Evolutionary conservation across 1,139 yeast species (phyloP), one percentile per base, ranked within the genome.

Genomic region (Diutina sp.): DNA sequence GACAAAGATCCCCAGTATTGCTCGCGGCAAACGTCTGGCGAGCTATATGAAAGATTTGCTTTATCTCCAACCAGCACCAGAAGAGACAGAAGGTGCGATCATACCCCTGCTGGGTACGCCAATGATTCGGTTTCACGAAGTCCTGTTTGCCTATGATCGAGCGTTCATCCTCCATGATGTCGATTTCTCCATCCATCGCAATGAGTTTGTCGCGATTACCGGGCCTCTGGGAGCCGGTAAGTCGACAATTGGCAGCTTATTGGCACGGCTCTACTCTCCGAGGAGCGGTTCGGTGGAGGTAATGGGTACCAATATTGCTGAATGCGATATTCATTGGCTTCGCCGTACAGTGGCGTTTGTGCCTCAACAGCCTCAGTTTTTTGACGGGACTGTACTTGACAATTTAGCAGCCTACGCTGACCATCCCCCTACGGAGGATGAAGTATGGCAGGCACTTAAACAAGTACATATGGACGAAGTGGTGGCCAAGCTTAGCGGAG

Each of bases 161-260:
- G 25, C 32, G 14, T 38, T 50, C 14, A 56, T 46, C 11, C 7
- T 84, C 47, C 67, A 68, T 1, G 64, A 73, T 25, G 60, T 83
- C 2, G 66, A 67, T 12, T 72, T 87, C 54, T 57, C 59, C 0
- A 65, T 89, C 1, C 57, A 64, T 1, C 67, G 70, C 16, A 78
- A 80, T 44, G 79, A 82, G 59, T 74, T 79, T 0, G 72, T 85
- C 47, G 91, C 87, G 0, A 67, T 89, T 4, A 79, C 84, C 12
- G 96, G 96, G 1, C 82, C 78, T 57, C 85, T 95, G 7, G 96
- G 96, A 0, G 78, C 85, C 28, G 96, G 96, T 0, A 89, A 89
- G 68, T 84, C 93, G 0, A 87, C 96, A 0, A 64, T 88, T 3
- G 66, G 80, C 0, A 73, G 78, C 1, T 64, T 88, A 8, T 61